Conservation (phyloP, 1,284 basidiomycete genomes). For the Neolentinus lepideus region DNA sequence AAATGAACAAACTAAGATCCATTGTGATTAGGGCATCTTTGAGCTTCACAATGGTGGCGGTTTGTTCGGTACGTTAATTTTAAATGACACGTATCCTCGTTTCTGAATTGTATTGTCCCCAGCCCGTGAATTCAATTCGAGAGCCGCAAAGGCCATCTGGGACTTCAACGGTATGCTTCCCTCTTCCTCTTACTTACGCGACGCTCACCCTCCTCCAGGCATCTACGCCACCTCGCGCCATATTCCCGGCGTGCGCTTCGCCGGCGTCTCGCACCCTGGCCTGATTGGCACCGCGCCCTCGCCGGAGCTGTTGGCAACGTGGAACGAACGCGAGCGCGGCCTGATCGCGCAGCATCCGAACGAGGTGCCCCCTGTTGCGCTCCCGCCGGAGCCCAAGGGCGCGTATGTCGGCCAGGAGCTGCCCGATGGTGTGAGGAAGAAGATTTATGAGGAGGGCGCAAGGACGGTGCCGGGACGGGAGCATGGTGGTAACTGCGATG, state of each 20-base stretch:
- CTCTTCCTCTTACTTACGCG: not conserved
- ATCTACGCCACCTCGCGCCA: constrained; percentile 66
- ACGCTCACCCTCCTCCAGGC: constrained; percentile 25
- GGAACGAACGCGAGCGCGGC: constrained; percentile 66
- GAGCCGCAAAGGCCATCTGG: constrained; percentile 75
- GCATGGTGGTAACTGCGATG: constrained; percentile 80
- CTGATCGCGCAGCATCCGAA: constrained; percentile 53
- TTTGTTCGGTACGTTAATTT: constrained; percentile 44
- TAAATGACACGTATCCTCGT: too few relatives aligned
- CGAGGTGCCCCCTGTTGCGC: constrained; percentile 60
- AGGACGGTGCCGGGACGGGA: constrained; percentile 73
- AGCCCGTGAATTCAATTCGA: constrained; percentile 65
- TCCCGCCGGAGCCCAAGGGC: constrained; percentile 51
- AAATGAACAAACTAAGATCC: too few relatives aligned
- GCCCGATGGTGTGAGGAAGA: constrained; percentile 36
- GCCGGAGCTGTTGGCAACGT: constrained; percentile 60
- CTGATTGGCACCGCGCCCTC: constrained; percentile 75
- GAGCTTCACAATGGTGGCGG: constrained; percentile 73
- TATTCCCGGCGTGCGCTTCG: constrained; percentile 75
- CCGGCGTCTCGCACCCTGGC: constrained; percentile 72
- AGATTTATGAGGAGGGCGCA: constrained; percentile 63
- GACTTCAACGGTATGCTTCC: constrained; percentile 51
- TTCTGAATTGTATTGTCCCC: not conserved
- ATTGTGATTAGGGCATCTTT: constrained; percentile 52
- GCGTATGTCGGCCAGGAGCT: constrained; percentile 69